Base-by-base conservation (phyloP, 257 asterid species). In the Cinchona pubescens region DNA sequence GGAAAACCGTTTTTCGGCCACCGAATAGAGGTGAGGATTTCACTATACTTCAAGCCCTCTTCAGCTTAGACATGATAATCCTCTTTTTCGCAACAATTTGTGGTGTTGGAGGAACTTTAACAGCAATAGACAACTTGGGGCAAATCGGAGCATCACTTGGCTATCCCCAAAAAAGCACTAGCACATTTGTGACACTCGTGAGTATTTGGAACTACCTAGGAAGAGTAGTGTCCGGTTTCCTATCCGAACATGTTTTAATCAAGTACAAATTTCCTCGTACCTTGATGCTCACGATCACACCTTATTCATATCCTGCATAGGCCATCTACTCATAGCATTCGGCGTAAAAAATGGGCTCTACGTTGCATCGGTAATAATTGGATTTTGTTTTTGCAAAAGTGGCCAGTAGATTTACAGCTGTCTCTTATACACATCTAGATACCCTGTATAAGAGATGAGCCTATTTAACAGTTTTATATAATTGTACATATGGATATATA, bases 191-290 rank as follows among this genome's bases (percentile, higher is more conserved):
- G 0, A 88, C 97, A 0, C 88, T 92, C 0, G 97, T 92, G 1
- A 92, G 97, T 75, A 92, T 92, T 58, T 92, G 97, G 97, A 92
- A 92, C 62, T 92, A 92, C 45, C 78, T 88, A 0, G 97, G 97
- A 3, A 43, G 97, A 25, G 97, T 92, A 0, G 90, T 86, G 0
- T 72, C 96, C 3, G 97, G 97, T 2, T 92, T 90, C 43, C 38
- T 81, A 0, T 90, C 95, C 0, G 97, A 92, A 49, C 78, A 90
- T 48, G 69, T 87, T 69, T 55, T 92, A 25, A 80, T 73, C 13
- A 88, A 88, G 70, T 92, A 88, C 77, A 82, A 79, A 25, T 83
- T 92, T 74, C 97, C 97, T 4, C 77, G 97, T 71, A 85, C 97
- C 0, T 61, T 90, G 0, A 76, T 85, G 79, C 87, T 90, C 7